Evolutionary conservation across 176 grass and related monocot genomes (phyloP), one percentile per base, ranked within the genome.

Genomic region (Oryza glaberrima): DNA sequence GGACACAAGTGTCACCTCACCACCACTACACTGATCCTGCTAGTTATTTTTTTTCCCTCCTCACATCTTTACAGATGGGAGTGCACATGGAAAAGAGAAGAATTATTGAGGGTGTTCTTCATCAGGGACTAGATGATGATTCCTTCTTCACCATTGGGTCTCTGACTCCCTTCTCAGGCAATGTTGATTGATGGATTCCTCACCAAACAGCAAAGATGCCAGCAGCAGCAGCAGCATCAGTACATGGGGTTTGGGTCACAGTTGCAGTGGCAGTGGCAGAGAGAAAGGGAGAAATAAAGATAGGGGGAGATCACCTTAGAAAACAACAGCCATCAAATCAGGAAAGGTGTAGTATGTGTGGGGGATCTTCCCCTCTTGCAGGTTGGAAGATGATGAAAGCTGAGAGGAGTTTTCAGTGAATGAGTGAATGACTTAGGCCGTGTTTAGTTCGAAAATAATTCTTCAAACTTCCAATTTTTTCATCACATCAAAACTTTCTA

Each of bases 1-100:
- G 82, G 64, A 78, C 88, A 83, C 82, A 58, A 79, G 85, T 73
- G 90, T 97, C 92, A 90, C 83, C 86, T 95, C 95, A 88, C 72
- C 95, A 88, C 72, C 76, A 75, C 87, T 81, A 72, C 65, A 80
- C 40, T 84, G 41, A 78, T 70, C 73, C 83, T 88, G 82, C 72
- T 49, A 68, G 72, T 46, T 75, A 80, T 76, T 49, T 17, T 48
- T 52, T 38, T 38, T 1, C 5, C 9, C 14, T 8, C 34, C 13
- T 51, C 47, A 41, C 84, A 64, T 88, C 93, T 95, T 95, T 98
- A 93, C 91, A 95, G 93, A 90, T 72, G 72, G 85, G 89, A 97
- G 69, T 70, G 80, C 95, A 98, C 93, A 93, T 92, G 89, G 65
- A 65, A 88, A 88, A 71, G 85, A 75, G 9, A 20, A 68, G 83